phyloP scores from a whole-genome alignment of 495 filamentous ascomycete genomes.

The Aspergillus hancockii region DNA sequence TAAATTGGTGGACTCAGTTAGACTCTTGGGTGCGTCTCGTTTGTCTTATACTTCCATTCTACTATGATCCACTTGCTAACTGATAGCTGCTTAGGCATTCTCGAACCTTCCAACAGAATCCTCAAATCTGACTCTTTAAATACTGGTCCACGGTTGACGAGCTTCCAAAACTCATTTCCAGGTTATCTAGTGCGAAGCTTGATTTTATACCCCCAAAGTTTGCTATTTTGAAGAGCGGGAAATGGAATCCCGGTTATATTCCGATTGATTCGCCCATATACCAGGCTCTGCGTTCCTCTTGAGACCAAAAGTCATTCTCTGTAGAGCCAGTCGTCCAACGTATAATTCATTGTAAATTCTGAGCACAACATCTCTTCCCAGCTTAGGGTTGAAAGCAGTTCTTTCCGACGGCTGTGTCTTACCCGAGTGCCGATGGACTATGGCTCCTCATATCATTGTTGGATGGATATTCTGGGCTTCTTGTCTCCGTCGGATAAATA shows the following conservation, averaged over 20 bases:
- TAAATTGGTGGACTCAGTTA: conserved; percentile 38
- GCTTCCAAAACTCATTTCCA: neutral
- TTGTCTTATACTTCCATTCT: neutral
- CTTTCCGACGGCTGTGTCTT: neutral
- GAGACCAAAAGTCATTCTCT: neutral
- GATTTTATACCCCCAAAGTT: too few species aligned
- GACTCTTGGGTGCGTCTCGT: conserved; percentile 35
- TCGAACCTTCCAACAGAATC: conserved; percentile 30
- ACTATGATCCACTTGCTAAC: neutral
- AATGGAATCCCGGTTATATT: too few species aligned
- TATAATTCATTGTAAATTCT: neutral
- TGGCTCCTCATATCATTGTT: too few species aligned
- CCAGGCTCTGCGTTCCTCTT: too few species aligned
- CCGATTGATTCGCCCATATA: too few species aligned
- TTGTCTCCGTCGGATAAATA: conserved; percentile 13
- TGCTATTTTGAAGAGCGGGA: too few species aligned
- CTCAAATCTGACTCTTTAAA: conserved; percentile 22
- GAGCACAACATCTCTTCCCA: neutral
- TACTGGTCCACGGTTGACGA: neutral
- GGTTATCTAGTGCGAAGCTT: too few species aligned
- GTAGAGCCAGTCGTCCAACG: neutral
- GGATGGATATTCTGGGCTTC: too few species aligned
- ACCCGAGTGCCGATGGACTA: neutral
- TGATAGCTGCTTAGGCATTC: conserved; percentile 20
- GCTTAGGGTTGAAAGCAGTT: neutral